phyloP scores from a whole-genome alignment of 495 filamentous ascomycete genomes.

The Penicillium paradoxum region DNA sequence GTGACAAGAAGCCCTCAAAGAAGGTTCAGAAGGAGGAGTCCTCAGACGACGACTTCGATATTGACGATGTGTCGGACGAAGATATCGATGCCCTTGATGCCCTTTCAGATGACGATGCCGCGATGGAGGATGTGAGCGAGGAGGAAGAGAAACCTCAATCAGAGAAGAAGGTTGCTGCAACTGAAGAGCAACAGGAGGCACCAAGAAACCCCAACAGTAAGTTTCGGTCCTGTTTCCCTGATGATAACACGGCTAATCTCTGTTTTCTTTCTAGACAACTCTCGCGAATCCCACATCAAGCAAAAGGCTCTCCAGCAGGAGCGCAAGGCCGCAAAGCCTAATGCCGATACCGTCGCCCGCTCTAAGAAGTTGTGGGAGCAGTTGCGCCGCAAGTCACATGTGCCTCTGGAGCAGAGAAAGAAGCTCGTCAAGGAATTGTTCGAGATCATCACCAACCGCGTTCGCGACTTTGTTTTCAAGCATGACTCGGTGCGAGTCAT shows the following conservation, averaged over 20 bases:
- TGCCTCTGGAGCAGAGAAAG: conserved; percentile 78
- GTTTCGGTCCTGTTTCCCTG: conserved; percentile 6
- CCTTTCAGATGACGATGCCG: conserved; percentile 30
- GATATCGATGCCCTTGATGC: conserved; percentile 27
- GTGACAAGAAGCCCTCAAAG: conserved; percentile 33
- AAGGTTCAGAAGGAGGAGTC: conserved; percentile 31
- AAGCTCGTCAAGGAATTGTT: conserved; percentile 83
- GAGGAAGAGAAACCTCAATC: conserved; percentile 24
- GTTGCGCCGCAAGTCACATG: conserved; percentile 84
- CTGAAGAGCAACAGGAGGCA: conserved; percentile 9
- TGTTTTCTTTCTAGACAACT: conserved; percentile 32
- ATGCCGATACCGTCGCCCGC: conserved; percentile 80
- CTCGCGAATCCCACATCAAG: conserved; percentile 83
- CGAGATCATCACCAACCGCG: conserved; percentile 78
- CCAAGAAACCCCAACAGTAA: conserved; percentile 29
- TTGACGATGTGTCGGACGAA: conserved; percentile 41
- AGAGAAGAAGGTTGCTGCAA: conserved; percentile 7
- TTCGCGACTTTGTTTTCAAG: conserved; percentile 96
- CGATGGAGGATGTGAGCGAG: conserved; percentile 32
- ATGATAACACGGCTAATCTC: conserved; percentile 7
- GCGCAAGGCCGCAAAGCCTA: conserved; percentile 86
- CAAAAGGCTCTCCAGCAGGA: conserved; percentile 85
- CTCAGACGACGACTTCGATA: conserved; percentile 39
- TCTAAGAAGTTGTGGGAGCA: conserved; percentile 97
- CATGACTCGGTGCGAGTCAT: conserved; percentile 94